Evolutionary conservation across 805 yeast species (phyloP).

Genomic region (Torulaspora maleeae): DNA sequence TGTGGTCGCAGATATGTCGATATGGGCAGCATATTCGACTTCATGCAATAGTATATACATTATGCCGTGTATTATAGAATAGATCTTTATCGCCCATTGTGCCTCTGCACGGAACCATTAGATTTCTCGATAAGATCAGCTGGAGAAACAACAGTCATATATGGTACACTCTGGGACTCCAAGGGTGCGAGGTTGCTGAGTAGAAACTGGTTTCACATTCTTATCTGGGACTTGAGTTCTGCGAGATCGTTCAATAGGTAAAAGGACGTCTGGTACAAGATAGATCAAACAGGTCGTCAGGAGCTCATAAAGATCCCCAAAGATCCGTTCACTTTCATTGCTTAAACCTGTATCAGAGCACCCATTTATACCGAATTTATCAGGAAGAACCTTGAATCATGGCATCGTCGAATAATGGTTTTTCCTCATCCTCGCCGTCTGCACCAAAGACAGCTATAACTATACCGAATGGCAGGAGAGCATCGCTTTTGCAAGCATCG

Average conservation of each 20-base stretch:
- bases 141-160: not conserved
- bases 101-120: constrained; percentile 4
- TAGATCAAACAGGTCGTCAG: not conserved
- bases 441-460: constrained; percentile 15
- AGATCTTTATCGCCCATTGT: constrained; percentile 4
- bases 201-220: not conserved
- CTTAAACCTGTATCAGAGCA: not conserved
- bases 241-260: not conserved
- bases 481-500: constrained; percentile 12
- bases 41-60: constrained; percentile 35
- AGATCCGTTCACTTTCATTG: not conserved
- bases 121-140: constrained; percentile 1
- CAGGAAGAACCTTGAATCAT: not conserved
- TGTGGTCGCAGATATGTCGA: constrained; percentile 89
- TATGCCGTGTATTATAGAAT: not conserved
- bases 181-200: not conserved
- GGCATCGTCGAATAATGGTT: not conserved
- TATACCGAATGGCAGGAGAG: constrained; percentile 13
- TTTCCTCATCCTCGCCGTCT: constrained; percentile 6
- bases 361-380: not conserved
- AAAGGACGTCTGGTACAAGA: not conserved
- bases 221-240: not conserved
- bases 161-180: no score
- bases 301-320: not conserved
- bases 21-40: constrained; percentile 73